A percentile compares a stretch with the other conserved stretches of the same genome.
These are phyloP conservation scores for Beauveria sp. DNA, from an alignment of 2,329 filamentous ascomycete species.

Conservation along the genomic window DNA sequence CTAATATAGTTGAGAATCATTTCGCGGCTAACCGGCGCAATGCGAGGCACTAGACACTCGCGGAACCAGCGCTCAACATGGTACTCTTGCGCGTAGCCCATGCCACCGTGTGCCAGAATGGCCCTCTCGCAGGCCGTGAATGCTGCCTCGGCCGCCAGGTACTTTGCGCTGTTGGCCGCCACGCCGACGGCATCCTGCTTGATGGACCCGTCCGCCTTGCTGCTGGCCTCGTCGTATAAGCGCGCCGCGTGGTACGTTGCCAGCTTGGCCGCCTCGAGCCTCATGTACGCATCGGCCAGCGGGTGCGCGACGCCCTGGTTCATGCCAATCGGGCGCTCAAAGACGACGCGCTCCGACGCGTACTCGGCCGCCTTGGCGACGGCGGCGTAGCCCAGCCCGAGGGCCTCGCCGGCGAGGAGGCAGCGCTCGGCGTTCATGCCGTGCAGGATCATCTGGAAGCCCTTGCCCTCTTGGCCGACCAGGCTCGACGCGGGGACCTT, in stretches of 20 bases:
- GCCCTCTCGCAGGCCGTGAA: slow-evolving; percentile 55
- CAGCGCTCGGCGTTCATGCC: slow-evolving; percentile 76
- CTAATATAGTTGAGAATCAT: slow-evolving; percentile 71
- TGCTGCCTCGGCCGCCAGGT: slow-evolving; percentile 57
- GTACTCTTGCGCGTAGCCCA: slow-evolving; percentile 59
- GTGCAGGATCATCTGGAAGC: slow-evolving; percentile 72
- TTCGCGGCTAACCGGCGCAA: slow-evolving; percentile 59
- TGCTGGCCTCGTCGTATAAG: slow-evolving; percentile 48
- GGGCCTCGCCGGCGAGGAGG: slow-evolving; percentile 68
- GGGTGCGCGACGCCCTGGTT: slow-evolving; percentile 62
- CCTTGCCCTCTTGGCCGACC: slow-evolving; percentile 65
- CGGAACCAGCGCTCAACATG: slow-evolving; percentile 58
- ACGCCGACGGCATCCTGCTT: slow-evolving; percentile 52
- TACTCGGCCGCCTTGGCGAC: slow-evolving; percentile 56
- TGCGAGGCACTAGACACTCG: slow-evolving; percentile 57
- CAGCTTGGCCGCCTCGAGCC: slow-evolving; percentile 56
- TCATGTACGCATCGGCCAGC: slow-evolving; percentile 57
- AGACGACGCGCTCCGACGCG: slow-evolving; percentile 58
- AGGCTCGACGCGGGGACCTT: slow-evolving; percentile 54
- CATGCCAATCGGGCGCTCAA: slow-evolving; percentile 55
- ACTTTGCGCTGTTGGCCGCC: slow-evolving; percentile 64
- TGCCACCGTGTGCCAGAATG: slow-evolving; percentile 52
- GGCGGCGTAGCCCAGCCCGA: slow-evolving; percentile 71
- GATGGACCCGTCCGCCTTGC: slow-evolving; percentile 37
- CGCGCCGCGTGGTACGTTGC: slow-evolving; percentile 58